A percentile compares a stretch with the other conserved stretches of the same genome.
phyloP scores from a whole-genome alignment of 495 filamentous ascomycete genomes.

The Penicillium tannophilum region DNA sequence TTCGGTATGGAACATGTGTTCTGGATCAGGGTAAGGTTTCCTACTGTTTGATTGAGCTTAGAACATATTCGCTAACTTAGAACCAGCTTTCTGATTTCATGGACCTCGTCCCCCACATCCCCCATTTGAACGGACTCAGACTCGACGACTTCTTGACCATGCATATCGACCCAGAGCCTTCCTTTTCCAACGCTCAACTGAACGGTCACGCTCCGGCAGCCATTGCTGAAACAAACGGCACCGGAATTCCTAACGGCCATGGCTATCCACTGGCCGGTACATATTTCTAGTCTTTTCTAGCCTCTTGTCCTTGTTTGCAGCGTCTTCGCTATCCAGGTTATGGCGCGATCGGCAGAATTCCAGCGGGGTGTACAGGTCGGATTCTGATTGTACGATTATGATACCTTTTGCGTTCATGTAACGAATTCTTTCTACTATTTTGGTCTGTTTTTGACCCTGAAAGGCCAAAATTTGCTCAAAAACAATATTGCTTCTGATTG shows the following conservation, averaged over 20 bases:
- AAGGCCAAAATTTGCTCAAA: conserved; percentile 2
- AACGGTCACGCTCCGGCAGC: conserved; percentile 37
- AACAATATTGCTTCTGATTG: conserved; percentile 2
- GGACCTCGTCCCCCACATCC: conserved; percentile 68
- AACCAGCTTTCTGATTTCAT: conserved; percentile 71
- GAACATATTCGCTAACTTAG: conserved; percentile 23
- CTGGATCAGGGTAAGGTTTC: conserved; percentile 67
- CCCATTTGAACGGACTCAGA: conserved; percentile 65
- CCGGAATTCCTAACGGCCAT: conserved; percentile 39
- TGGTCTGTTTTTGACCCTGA: conserved; percentile 11
- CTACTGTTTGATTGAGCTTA: neutral
- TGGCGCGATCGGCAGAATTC: conserved; percentile 26
- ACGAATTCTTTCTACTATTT: conserved; percentile 31
- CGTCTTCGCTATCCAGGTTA: conserved; percentile 30
- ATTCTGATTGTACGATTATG: conserved; percentile 54
- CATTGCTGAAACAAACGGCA: conserved; percentile 29
- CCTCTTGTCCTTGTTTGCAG: conserved; percentile 21
- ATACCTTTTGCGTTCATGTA: conserved; percentile 48
- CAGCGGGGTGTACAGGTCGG: conserved; percentile 38
- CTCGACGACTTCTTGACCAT: conserved; percentile 52
- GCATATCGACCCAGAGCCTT: conserved; percentile 49
- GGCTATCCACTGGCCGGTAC: conserved; percentile 46
- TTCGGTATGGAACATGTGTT: conserved; percentile 65
- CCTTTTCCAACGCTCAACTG: conserved; percentile 21
- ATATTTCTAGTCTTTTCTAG: conserved; percentile 44